A percentile compares a stretch with the other conserved stretches of the same genome.
Conservation (phyloP, 768 basidiomycete genomes). For the Mycena galopus region DNA sequence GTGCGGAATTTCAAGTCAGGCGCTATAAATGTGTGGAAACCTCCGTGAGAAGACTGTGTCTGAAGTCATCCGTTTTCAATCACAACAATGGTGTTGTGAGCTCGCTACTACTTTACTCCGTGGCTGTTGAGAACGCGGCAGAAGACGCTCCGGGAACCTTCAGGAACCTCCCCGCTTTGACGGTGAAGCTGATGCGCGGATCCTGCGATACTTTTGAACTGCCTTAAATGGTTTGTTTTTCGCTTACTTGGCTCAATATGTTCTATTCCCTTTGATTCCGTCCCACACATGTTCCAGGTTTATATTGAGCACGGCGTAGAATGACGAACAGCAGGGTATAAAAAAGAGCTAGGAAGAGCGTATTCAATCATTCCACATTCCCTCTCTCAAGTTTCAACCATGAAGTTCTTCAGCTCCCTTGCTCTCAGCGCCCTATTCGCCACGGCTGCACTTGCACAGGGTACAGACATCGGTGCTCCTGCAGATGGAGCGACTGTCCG, state of each 20-base stretch:
- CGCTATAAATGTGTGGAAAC: too few species aligned
- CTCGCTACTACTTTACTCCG: neutral
- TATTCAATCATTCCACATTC: neutral
- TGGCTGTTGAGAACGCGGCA: neutral
- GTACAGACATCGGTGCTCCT: constrained; percentile 56
- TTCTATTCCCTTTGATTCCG: too few species aligned
- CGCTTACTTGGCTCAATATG: too few species aligned
- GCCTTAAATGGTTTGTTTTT: too few species aligned
- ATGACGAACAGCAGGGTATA: too few species aligned
- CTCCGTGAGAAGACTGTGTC: neutral
- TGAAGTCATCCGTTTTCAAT: neutral
- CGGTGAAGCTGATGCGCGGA: neutral
- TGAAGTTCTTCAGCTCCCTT: constrained; percentile 15
- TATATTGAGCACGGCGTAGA: too few species aligned
- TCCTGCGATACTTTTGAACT: neutral
- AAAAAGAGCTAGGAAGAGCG: too few species aligned
- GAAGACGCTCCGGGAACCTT: too few species aligned
- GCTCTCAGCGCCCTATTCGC: constrained; percentile 44
- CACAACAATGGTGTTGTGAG: neutral
- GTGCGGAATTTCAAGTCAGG: neutral
- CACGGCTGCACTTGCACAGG: constrained; percentile 56
- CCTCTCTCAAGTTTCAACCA: neutral
- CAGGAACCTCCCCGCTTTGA: too few species aligned
- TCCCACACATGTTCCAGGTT: too few species aligned
- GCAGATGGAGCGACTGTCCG: constrained; percentile 47